Conservation (phyloP, 2,329 filamentous ascomycete species). For the Pseudogymnoascus sp. region DNA sequence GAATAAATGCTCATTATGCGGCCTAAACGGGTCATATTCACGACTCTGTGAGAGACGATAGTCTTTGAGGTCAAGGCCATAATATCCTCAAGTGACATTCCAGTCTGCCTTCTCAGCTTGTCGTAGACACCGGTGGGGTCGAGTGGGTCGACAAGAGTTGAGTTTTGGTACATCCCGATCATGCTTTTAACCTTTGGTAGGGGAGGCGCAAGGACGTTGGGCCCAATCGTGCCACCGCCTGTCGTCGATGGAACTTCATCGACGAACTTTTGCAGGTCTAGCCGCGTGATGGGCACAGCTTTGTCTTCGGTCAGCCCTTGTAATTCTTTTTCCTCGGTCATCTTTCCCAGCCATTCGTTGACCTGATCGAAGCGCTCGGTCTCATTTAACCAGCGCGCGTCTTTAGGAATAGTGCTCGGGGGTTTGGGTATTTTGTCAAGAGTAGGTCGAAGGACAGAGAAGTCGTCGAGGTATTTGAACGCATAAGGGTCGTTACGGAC, state of each 20-base stretch:
- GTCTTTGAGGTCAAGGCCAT: conserved; percentile 57
- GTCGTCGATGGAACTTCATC: conserved; percentile 10
- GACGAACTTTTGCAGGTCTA: conserved; percentile 11
- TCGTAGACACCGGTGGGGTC: conserved; percentile 30
- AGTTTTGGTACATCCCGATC: conserved; percentile 9
- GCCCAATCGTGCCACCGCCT: neutral
- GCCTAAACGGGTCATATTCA: conserved; percentile 92
- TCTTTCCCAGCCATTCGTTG: conserved; percentile 37
- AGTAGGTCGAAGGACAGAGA: conserved; percentile 67
- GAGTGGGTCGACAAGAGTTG: conserved; percentile 22
- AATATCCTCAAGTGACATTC: conserved; percentile 47
- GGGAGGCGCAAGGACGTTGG: conserved; percentile 3
- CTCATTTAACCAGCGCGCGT: conserved; percentile 48
- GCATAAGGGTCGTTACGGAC: conserved; percentile 65
- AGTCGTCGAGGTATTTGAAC: conserved; percentile 74
- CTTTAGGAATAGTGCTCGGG: conserved; percentile 23
- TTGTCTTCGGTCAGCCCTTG: neutral
- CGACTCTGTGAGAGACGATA: conserved; percentile 66
- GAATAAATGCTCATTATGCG: conserved; percentile 75
- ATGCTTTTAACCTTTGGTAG: conserved; percentile 15
- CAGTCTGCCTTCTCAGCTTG: conserved; percentile 41
- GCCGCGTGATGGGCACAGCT: neutral
- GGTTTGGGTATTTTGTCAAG: conserved; percentile 60
- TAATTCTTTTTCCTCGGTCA: neutral
- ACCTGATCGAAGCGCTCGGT: conserved; percentile 57